phyloP scores from a whole-genome alignment of 305 asterid genomes.

The Nicotiana rustica region DNA sequence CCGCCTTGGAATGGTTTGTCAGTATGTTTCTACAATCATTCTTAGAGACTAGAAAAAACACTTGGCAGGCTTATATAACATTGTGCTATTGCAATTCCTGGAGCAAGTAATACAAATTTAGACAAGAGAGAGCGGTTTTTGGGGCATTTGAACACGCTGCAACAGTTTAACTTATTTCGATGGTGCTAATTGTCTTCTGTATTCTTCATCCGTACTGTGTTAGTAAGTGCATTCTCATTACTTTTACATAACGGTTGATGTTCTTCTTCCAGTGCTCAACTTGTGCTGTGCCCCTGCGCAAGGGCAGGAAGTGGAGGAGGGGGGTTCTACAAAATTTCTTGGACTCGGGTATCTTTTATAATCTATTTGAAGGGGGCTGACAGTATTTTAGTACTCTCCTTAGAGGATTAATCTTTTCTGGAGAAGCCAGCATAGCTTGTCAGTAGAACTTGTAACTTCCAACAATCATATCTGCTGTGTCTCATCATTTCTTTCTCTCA shows the following conservation, averaged over 20 bases:
- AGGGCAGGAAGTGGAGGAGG: neutral
- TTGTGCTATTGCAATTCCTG: conserved; percentile 11
- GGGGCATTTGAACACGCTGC: neutral
- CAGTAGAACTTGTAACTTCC: neutral
- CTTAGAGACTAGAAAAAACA: neutral
- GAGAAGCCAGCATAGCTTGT: conserved; percentile 7
- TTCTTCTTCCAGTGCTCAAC: neutral
- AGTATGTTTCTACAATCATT: neutral
- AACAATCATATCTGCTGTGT: neutral
- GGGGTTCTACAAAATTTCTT: neutral
- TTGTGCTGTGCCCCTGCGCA: neutral
- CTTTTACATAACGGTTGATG: neutral
- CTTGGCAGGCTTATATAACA: neutral
- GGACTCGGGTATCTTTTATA: conserved; percentile 11
- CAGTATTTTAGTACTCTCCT: conserved; percentile 10
- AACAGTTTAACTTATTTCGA: neutral
- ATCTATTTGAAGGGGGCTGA: neutral
- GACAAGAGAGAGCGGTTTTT: neutral
- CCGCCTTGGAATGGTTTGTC: neutral
- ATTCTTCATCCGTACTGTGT: neutral
- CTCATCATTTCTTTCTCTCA: conserved; percentile 17
- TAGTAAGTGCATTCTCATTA: conserved; percentile 1
- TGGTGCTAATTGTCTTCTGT: neutral
- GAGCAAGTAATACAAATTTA: neutral
- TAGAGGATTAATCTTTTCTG: neutral